A percentile compares a stretch with the other conserved stretches of the same genome.
Evolutionary conservation across 2,329 filamentous ascomycete species (phyloP).

Genomic region (Cryoendolithus antarcticus): DNA sequence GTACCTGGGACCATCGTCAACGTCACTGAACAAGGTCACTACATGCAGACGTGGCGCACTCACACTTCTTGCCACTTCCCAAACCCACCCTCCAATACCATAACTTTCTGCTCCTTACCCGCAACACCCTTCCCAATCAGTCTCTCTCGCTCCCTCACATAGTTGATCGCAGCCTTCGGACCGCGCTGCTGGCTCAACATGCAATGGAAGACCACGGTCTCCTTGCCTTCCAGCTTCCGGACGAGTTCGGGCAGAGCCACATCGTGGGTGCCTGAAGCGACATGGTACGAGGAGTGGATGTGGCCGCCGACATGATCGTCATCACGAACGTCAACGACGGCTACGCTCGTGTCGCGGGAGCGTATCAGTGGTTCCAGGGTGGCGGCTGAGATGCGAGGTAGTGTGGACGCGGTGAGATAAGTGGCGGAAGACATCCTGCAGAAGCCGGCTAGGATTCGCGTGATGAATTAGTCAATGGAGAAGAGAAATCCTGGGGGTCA

Average conservation of each 20-base stretch:
- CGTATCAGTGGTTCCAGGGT: slow-evolving; percentile 52
- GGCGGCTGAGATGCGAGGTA: slow-evolving; percentile 57
- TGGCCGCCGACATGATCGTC: slow-evolving; percentile 84
- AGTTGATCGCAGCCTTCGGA: slow-evolving; percentile 69
- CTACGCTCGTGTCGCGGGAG: slow-evolving; percentile 33
- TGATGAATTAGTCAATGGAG: too few relatives aligned
- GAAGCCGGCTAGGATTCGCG: too few relatives aligned
- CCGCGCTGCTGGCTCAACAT: slow-evolving; percentile 83
- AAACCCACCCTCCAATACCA: slow-evolving; percentile 74
- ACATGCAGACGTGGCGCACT: slow-evolving; percentile 8
- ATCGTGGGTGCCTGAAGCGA: slow-evolving; percentile 62
- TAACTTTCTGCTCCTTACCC: slow-evolving; percentile 53
- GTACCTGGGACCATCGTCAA: slow-evolving; percentile 32
- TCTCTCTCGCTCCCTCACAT: slow-evolving; percentile 57
- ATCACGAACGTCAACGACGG: slow-evolving; percentile 82
- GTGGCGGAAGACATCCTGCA: too few relatives aligned
- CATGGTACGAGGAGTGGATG: slow-evolving; percentile 64
- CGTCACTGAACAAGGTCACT: neutral
- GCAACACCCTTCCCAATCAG: slow-evolving; percentile 24
- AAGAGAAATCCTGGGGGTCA: too few relatives aligned
- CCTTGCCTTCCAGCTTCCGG: slow-evolving; percentile 60
- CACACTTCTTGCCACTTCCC: slow-evolving; percentile 74
- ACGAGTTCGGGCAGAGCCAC: slow-evolving; percentile 71
- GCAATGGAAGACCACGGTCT: slow-evolving; percentile 89
- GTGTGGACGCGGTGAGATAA: slow-evolving; percentile 24